A percentile compares a stretch with the other conserved stretches of the same genome.
Conservation (phyloP, 2,329 filamentous ascomycete genomes). For the Delphinella strobiligena region DNA sequence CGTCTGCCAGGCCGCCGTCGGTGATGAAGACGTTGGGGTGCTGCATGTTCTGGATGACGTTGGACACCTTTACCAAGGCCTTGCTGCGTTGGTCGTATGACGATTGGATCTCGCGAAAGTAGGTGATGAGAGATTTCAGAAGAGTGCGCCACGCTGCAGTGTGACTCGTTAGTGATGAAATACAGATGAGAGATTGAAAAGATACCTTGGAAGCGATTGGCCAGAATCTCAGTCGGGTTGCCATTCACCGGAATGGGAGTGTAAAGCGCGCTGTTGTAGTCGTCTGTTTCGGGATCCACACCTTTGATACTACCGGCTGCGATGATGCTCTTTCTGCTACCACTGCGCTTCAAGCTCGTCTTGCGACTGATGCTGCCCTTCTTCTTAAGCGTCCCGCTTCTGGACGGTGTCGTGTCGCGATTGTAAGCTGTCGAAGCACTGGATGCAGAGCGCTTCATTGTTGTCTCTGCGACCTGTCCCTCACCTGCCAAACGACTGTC, state of each 20-base stretch:
- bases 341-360: constrained; percentile 63
- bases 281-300: constrained; percentile 35
- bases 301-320: constrained; percentile 73
- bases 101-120: constrained; percentile 82
- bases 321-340: constrained; percentile 68
- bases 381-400: constrained; percentile 76
- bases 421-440: constrained; percentile 35
- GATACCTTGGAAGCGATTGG: constrained; percentile 78
- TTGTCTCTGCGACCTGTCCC: no score
- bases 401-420: constrained; percentile 34
- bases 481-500: constrained; percentile 46
- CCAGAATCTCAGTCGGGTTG: constrained; percentile 76
- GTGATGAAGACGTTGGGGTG: constrained; percentile 65
- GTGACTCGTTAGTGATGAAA: neutral
- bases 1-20: constrained; percentile 78
- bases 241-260: constrained; percentile 81
- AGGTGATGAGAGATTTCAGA: constrained; percentile 84
- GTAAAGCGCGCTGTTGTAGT: constrained; percentile 73
- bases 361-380: constrained; percentile 65
- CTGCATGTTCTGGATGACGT: constrained; percentile 68
- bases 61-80: constrained; percentile 67
- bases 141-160: constrained; percentile 82
- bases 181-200: neutral
- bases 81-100: constrained; percentile 83
- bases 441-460: constrained; percentile 51